Evolutionary conservation across 2,329 filamentous ascomycete species (phyloP).

Genomic region (Xylariaceae sp.): DNA sequence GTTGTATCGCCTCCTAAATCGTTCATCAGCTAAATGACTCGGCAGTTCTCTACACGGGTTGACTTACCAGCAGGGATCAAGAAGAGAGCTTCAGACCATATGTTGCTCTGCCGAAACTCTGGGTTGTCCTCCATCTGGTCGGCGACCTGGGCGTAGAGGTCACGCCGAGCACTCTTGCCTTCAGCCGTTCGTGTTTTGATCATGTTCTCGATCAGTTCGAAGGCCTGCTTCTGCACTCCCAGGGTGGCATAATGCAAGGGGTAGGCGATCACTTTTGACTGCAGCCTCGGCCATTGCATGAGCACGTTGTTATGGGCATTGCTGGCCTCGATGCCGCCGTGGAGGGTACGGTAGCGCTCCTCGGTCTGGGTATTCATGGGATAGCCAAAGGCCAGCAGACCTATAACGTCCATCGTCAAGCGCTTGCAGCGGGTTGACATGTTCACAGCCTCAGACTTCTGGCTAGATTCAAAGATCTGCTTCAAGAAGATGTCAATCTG

Average conservation of each 20-base stretch:
- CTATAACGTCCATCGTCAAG: slow-evolving; percentile 35
- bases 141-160: background rate
- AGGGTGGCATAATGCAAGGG: slow-evolving; percentile 21
- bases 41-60: background rate
- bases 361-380: slow-evolving; percentile 29
- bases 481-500: slow-evolving; percentile 31
- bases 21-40: background rate
- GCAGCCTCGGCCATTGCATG: slow-evolving; percentile 28
- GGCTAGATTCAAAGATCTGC: slow-evolving; percentile 17
- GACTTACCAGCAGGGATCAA: slow-evolving; percentile 32
- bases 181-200: slow-evolving; percentile 25
- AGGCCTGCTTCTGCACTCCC: slow-evolving; percentile 23
- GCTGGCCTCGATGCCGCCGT: slow-evolving; percentile 17
- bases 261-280: slow-evolving; percentile 21
- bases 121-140: background rate
- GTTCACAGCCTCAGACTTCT: slow-evolving; percentile 24
- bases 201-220: slow-evolving; percentile 30
- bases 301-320: slow-evolving; percentile 25
- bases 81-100: slow-evolving; percentile 32
- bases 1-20: slow-evolving; percentile 30
- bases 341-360: slow-evolving; percentile 14
- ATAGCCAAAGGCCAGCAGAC: slow-evolving; percentile 33
- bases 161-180: background rate
- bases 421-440: slow-evolving; percentile 28
- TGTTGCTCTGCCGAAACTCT: slow-evolving; percentile 22